These are phyloP conservation scores for Tulasnella sp. DNA, from an alignment of 768 basidiomycete species.

Conservation along the genomic window DNA sequence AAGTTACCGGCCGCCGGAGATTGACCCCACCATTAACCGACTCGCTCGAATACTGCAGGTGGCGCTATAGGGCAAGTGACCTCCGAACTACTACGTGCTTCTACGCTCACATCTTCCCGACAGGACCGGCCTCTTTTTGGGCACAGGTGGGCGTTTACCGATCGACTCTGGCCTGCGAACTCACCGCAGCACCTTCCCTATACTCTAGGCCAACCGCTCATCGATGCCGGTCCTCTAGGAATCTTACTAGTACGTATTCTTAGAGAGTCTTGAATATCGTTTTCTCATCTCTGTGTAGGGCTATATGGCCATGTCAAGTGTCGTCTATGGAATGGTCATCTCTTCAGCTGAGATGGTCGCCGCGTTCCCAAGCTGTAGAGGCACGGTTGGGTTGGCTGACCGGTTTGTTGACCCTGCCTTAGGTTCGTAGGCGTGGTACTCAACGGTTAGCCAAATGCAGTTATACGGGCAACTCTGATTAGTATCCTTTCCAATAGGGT, in stretches of 20 bases:
- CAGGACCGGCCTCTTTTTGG: conserved; percentile 20
- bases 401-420: conserved; percentile 22
- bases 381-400: conserved; percentile 12
- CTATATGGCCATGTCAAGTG: conserved; percentile 3
- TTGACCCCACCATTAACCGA: neutral
- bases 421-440: neutral
- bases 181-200: neutral
- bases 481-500: neutral
- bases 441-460: neutral
- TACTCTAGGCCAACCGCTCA: neutral
- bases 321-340: conserved; percentile 17
- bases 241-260: neutral
- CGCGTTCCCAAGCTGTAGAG: conserved; percentile 4
- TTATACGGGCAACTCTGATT: no score
- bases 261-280: no score
- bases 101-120: neutral
- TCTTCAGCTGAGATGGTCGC: conserved; percentile 18
- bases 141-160: neutral
- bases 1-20: neutral
- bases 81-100: neutral
- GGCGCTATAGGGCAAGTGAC: neutral
- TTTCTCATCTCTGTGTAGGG: neutral
- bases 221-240: conserved; percentile 10
- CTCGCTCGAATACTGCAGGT: neutral
- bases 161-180: neutral